These are phyloP conservation scores for Plectosphaerella plurivora DNA, from an alignment of 2,329 filamentous ascomycete species.

Conservation along the genomic window DNA sequence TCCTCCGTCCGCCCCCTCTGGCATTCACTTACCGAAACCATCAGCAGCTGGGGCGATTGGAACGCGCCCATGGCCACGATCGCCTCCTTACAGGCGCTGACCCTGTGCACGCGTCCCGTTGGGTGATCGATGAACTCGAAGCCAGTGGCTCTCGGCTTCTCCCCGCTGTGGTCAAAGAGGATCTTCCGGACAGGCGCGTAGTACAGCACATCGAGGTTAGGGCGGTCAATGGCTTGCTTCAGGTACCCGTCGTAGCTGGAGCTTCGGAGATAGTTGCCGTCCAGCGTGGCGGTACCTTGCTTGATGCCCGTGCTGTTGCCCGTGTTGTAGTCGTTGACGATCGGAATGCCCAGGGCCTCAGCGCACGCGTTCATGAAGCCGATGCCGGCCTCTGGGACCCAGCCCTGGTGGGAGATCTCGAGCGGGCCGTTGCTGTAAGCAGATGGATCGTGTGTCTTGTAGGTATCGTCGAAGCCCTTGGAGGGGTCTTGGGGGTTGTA, in stretches of 20 bases:
- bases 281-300: constrained; percentile 19
- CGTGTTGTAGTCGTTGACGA: constrained; percentile 19
- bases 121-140: constrained; percentile 20
- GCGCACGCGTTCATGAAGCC: constrained; percentile 18
- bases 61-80: constrained; percentile 10
- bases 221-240: constrained; percentile 12
- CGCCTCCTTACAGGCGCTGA: constrained; percentile 11
- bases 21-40: constrained; percentile 9
- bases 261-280: constrained; percentile 15
- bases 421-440: constrained; percentile 19
- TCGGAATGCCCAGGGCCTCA: constrained; percentile 14
- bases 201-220: constrained; percentile 19
- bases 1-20: neutral
- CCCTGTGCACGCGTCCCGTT: constrained; percentile 10
- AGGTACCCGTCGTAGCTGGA: constrained; percentile 19
- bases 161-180: constrained; percentile 9
- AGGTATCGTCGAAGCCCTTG: constrained; percentile 17
- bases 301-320: constrained; percentile 21
- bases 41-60: constrained; percentile 12
- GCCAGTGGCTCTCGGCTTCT: constrained; percentile 15
- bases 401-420: constrained; percentile 18
- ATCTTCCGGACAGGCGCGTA: constrained; percentile 16
- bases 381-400: constrained; percentile 21
- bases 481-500: constrained; percentile 16
- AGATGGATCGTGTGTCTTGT: constrained; percentile 18